Evolutionary conservation across 1,284 basidiomycete species (phyloP).

Genomic region (Tylopilus sp.): DNA sequence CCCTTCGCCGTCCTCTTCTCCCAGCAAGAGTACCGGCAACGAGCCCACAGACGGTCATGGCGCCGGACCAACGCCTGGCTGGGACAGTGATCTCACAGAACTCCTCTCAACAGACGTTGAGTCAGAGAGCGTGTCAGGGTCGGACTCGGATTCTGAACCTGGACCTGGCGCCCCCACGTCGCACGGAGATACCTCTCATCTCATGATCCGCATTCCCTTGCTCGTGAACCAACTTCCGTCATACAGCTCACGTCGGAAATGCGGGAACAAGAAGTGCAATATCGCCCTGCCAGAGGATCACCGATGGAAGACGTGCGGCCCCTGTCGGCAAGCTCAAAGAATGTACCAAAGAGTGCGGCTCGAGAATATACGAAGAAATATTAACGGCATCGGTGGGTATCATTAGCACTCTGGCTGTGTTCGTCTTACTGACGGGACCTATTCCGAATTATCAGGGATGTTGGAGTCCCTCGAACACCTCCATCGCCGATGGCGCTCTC

Average conservation of each 20-base stretch:
- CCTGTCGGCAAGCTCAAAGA: conserved; percentile 34
- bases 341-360: conserved; percentile 23
- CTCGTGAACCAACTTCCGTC: conserved; percentile 16
- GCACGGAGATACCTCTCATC: not conserved
- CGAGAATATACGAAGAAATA: conserved; percentile 6
- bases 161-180: not conserved
- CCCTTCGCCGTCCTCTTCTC: not conserved
- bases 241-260: conserved; percentile 11
- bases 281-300: conserved; percentile 25
- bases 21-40: not conserved
- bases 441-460: conserved; percentile 6
- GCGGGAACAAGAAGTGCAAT: conserved; percentile 26
- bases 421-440: not conserved
- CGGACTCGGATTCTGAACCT: not conserved
- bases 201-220: conserved; percentile 26
- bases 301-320: conserved; percentile 37
- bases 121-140: not conserved
- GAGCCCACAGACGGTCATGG: not conserved
- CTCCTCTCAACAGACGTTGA: conserved; percentile 20
- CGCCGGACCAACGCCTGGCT: conserved; percentile 13
- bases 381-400: conserved; percentile 12
- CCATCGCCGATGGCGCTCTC: conserved; percentile 7
- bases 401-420: too few species aligned
- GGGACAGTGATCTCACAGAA: conserved; percentile 34
- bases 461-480: not conserved